These are phyloP conservation scores for Tirmania nivea DNA, from an alignment of 495 filamentous ascomycete genomes.

Conservation along the genomic window DNA sequence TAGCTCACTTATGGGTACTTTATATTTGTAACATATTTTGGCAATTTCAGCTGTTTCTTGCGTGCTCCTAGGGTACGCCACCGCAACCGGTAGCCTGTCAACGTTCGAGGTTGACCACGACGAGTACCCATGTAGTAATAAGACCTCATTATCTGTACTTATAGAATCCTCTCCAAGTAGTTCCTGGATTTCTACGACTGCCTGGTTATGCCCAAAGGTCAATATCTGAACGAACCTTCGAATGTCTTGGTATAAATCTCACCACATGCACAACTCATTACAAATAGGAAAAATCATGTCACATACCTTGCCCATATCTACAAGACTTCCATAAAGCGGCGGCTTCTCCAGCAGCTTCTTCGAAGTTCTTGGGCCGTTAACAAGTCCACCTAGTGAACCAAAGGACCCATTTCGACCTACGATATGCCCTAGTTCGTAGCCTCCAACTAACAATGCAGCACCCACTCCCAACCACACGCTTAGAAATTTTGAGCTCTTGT, in stretches of 20 bases:
- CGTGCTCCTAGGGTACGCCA: conserved; percentile 43
- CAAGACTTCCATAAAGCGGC: neutral
- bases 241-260: too few species aligned
- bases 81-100: conserved; percentile 54
- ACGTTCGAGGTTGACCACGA: conserved; percentile 76
- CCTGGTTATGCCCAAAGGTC: conserved; percentile 26
- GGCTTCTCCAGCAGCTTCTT: neutral
- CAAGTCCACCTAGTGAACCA: too few species aligned
- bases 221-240: neutral
- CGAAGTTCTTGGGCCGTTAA: too few species aligned
- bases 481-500: too few species aligned
- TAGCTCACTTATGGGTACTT: conserved; percentile 43
- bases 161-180: conserved; percentile 47
- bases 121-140: conserved; percentile 63
- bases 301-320: neutral
- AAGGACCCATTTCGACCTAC: too few species aligned
- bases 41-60: conserved; percentile 51
- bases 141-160: conserved; percentile 63
- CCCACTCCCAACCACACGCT: too few species aligned
- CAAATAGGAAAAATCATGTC: neutral
- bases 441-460: too few species aligned
- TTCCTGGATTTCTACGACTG: conserved; percentile 36
- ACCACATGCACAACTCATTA: neutral
- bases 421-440: too few species aligned
- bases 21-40: conserved; percentile 47